These are phyloP conservation scores for Boletus vermiculosoides DNA, from an alignment of 768 basidiomycete genomes.

Conservation along the genomic window DNA sequence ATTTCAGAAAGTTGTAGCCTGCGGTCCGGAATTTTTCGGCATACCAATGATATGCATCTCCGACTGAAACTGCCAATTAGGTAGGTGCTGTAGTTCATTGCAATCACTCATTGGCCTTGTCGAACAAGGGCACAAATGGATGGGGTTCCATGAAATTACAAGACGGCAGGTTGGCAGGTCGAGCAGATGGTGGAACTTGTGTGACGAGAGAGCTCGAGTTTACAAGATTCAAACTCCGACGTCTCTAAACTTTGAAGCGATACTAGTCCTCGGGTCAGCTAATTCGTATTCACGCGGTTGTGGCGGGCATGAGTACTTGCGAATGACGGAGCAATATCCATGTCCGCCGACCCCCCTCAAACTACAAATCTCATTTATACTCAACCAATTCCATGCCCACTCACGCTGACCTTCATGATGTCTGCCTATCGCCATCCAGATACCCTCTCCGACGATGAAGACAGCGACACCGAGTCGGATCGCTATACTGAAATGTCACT, in stretches of 20 bases:
- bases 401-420: constrained; percentile 18
- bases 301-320: constrained; percentile 16
- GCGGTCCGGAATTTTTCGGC: neutral
- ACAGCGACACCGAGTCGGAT: constrained; percentile 46
- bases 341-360: constrained; percentile 33
- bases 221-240: neutral
- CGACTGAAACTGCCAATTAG: neutral
- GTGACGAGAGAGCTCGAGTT: neutral
- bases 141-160: neutral
- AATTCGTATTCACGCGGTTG: constrained; percentile 29
- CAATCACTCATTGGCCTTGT: neutral
- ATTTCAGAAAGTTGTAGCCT: neutral
- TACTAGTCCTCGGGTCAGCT: constrained; percentile 24
- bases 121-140: neutral
- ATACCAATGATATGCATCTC: neutral
- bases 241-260: neutral
- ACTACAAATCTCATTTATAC: constrained; percentile 27
- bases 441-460: constrained; percentile 39
- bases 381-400: constrained; percentile 5
- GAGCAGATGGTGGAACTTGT: neutral
- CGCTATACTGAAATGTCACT: constrained; percentile 43
- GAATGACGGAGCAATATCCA: constrained; percentile 31
- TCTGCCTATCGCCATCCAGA: constrained; percentile 4
- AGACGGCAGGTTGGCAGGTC: neutral
- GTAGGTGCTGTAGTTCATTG: neutral